Evolutionary conservation across 1,284 basidiomycete genomes (phyloP), one percentile per base, ranked within the genome.

Genomic region (Marasmius tenuissimus): DNA sequence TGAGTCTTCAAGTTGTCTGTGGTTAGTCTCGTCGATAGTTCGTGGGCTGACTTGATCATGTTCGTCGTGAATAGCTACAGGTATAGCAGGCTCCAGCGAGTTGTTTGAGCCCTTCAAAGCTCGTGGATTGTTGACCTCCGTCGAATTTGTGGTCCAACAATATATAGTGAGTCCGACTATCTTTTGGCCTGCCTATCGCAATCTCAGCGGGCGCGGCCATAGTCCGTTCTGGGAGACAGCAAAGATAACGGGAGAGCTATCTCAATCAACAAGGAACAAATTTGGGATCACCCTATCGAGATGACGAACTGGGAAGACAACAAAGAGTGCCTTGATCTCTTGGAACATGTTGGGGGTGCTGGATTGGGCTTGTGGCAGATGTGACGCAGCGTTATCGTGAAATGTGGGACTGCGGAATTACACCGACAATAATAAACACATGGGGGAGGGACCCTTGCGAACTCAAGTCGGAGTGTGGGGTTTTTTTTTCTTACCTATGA

Each of bases 211-310:
- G 10, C 39, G 18, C 37, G 8, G 49, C 10, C 27, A 7, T 27
- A 67, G 67, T 66, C 67, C 57, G 55, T 64, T 1, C 61, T 67
- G 12, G 68, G 68, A 16, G 61, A 61, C 20, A 66, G 61, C 52
- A 57, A 47, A n/a, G 53, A 66, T 39, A 67, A 63, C 57, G 68
- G 68, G 14, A 62, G 65, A 51, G 65, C 64, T 2, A 61, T 67
- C 14, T 62, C 63, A 0, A 61, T 67, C 42, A 63, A 53, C 33
- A 57, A 62, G 16, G 57, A 61, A 4, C 55, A 62, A n/a, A 62
- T 65, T 6, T 69, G 68, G 66, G 60, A 59, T n/a, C 65, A 69
- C 35, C 35, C 52, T 14, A 14, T 54, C n/a, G 34, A 54, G 2
- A 11, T 37, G n/a, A 54, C n/a, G 34, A 54, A 38, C n/a, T 34